phyloP scores from a whole-genome alignment of 441 rosid species.

The Syzygium malaccense region DNA sequence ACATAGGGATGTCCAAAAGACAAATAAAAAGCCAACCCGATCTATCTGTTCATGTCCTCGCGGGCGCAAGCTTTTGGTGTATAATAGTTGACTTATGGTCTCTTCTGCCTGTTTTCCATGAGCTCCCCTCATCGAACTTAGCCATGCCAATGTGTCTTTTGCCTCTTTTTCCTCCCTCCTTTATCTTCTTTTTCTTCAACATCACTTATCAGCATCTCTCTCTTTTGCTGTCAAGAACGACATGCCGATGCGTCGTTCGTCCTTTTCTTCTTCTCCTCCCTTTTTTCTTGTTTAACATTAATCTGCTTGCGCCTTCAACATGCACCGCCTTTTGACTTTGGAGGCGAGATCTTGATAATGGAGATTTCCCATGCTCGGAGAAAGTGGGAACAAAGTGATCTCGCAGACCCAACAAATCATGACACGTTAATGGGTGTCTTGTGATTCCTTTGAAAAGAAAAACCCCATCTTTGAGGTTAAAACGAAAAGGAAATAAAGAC shows the following conservation, averaged over 20 bases:
- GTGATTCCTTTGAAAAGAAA: conserved; percentile 11
- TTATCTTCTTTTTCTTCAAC: not conserved
- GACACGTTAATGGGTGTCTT: not conserved
- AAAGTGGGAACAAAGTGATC: conserved; percentile 18
- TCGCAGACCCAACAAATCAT: conserved; percentile 13
- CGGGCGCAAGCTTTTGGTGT: conserved; percentile 2
- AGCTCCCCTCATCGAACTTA: not conserved
- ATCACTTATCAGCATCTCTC: not conserved
- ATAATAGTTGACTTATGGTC: conserved; percentile 19
- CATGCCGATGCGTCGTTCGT: not conserved
- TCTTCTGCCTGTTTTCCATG: conserved; percentile 9
- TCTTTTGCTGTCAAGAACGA: not conserved
- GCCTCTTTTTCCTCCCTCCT: conserved; percentile 7
- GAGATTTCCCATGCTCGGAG: conserved; percentile 20
- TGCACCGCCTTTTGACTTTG: conserved; percentile 41
- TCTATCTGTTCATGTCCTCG: not conserved
- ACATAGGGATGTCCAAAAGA: not conserved
- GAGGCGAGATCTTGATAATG: conserved; percentile 31
- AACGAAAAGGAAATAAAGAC: not conserved
- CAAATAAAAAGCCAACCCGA: not conserved
- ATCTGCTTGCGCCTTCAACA: conserved; percentile 22
- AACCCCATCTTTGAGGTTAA: conserved; percentile 5
- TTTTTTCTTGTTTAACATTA: conserved; percentile 15
- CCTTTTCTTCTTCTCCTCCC: not conserved
- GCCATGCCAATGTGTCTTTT: conserved; percentile 24